phyloP scores from a whole-genome alignment of 2,329 filamentous ascomycete species.

The Magnaporthiopsis incrustans region DNA sequence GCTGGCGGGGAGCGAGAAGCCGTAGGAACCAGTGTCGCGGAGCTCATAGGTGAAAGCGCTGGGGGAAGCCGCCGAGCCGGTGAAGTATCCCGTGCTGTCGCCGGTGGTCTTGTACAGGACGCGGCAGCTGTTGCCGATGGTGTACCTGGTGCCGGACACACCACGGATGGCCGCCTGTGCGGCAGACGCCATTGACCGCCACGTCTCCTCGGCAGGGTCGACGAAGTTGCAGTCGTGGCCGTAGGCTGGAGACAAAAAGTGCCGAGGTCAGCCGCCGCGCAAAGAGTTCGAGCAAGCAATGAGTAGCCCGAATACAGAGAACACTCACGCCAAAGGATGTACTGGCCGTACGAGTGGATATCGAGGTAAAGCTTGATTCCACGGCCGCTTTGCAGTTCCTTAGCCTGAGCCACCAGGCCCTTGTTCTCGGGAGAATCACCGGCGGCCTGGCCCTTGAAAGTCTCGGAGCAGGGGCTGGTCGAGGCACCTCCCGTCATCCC shows the following conservation, averaged over 20 bases:
- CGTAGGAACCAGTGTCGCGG: slow-evolving; percentile 26
- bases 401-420: slow-evolving; percentile 32
- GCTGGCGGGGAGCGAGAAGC: slow-evolving; percentile 33
- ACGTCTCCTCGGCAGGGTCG: slow-evolving; percentile 4
- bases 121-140: slow-evolving; percentile 45
- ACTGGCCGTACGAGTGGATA: slow-evolving; percentile 55
- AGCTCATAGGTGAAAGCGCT: slow-evolving; percentile 33
- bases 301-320: no score
- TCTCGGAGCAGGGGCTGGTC: slow-evolving; percentile 34
- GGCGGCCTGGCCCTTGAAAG: slow-evolving; percentile 29
- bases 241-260: slow-evolving; percentile 25
- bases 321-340: background rate
- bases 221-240: slow-evolving; percentile 36
- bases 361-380: slow-evolving; percentile 56
- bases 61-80: slow-evolving; percentile 32
- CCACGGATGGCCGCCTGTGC: slow-evolving; percentile 32
- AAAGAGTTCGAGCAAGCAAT: no score
- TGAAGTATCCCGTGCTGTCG: slow-evolving; percentile 35
- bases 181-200: background rate
- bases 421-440: slow-evolving; percentile 42
- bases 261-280: background rate
- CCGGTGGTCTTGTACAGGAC: slow-evolving; percentile 52
- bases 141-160: slow-evolving; percentile 30
- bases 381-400: slow-evolving; percentile 24
- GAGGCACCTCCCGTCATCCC: slow-evolving; percentile 35